These are phyloP conservation scores for Ogataea pini DNA, from an alignment of 805 yeast species.

Conservation along the genomic window DNA sequence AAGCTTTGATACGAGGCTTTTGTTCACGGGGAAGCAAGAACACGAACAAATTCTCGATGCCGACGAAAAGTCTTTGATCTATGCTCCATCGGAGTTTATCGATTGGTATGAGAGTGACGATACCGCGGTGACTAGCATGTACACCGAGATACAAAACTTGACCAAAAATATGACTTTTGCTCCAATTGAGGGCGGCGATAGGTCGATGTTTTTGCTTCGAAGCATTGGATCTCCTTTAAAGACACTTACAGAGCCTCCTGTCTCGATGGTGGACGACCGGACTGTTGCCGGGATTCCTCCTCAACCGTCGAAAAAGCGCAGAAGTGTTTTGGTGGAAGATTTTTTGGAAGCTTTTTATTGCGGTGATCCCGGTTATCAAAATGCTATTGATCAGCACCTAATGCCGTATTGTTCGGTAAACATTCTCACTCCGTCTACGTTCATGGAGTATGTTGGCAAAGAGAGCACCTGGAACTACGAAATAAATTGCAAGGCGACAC, in stretches of 20 bases:
- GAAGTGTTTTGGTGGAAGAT: slow-evolving; percentile 15
- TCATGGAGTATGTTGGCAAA: slow-evolving; percentile 8
- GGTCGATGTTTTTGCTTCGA: not conserved
- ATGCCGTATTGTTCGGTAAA: slow-evolving; percentile 20
- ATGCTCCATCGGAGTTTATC: not conserved
- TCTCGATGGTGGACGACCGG: not conserved
- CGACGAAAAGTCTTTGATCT: not conserved
- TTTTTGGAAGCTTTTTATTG: slow-evolving; percentile 9
- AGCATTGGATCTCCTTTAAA: not conserved
- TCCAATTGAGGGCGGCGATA: slow-evolving; percentile 2
- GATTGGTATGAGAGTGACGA: slow-evolving; percentile 1
- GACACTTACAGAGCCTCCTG: not conserved
- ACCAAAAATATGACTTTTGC: slow-evolving; percentile 2
- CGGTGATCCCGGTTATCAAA: slow-evolving; percentile 14
- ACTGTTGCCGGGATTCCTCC: not conserved
- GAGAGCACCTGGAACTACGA: slow-evolving; percentile 13
- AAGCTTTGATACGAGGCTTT: not conserved
- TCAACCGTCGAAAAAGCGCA: slow-evolving; percentile 8
- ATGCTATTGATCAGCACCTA: slow-evolving; percentile 15
- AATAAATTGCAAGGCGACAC: slow-evolving; percentile 13
- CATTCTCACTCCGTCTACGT: slow-evolving; percentile 12
- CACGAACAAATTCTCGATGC: not conserved
- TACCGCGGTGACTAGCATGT: not conserved
- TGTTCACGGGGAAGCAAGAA: not conserved
- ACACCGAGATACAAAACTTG: slow-evolving; percentile 1